Base-by-base conservation (phyloP, 495 filamentous ascomycete genomes). In the Clavariopsis aquatica region DNA sequence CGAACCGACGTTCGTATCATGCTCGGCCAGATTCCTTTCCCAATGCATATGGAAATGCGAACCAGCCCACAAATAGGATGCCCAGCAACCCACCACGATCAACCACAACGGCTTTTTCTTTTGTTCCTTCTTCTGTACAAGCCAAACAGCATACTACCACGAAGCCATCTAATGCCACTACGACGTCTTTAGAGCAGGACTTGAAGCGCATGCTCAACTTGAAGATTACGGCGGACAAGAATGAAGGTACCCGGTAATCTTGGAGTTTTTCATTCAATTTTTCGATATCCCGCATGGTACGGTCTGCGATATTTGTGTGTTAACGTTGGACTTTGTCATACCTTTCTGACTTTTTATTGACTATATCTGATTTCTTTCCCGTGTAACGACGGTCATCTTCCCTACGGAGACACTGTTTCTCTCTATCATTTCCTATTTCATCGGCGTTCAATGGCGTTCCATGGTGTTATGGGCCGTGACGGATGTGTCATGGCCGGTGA, bases 151-250 rank as follows among this genome's bases (percentile, higher is more conserved):
- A 54, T 45, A 53, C 65, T 24, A 46, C 62, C 23, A 29, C 62
- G 36, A 52, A 38, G 20, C 20, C 52, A 31, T 27, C 64, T 27
- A 49, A 56, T 56, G 5, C 56, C 15, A 12, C 36, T 49, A 19
- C 56, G 7, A 12, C 36, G 24, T 60, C 64, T 60, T 22, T 68
- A 24, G 65, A 64, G 49, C 29, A 64, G 52, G 49, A 68, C 12
- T 52, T 68, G 8, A 63, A 68, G 24, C 65, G 60, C 20, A 29
- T 68, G 46, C 65, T 68, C 45, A 68, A 68, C 41, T 2, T 68
- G 20, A 63, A 46, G 31, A 54, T 36, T 17, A 24, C 62, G 2
- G 58, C 17, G 12, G 38, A 58, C 22, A 65, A 36, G 45, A 51
- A n/a, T n/a, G n/a, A n/a, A n/a, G 47, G 62, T 49, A 55, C 52